phyloP scores from a whole-genome alignment of 805 yeast species.

The Pichia sporocuriosa region DNA sequence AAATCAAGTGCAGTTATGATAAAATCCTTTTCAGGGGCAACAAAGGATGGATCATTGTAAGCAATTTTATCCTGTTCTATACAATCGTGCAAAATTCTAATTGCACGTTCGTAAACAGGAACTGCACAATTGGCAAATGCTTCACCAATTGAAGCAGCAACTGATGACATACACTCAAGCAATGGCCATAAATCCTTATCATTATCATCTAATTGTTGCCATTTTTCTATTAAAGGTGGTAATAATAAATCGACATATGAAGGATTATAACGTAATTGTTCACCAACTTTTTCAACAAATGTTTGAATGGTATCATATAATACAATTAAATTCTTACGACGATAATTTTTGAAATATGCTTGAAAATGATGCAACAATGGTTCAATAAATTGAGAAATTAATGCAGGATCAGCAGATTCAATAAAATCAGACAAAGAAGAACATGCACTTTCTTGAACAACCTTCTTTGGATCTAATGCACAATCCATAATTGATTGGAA shows the following conservation, averaged over 20 bases:
- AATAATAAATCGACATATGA: conserved; percentile 54
- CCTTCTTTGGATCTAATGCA: conserved; percentile 75
- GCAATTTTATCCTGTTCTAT: conserved; percentile 60
- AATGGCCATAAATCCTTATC: conserved; percentile 89
- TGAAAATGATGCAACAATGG: conserved; percentile 66
- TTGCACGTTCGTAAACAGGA: conserved; percentile 75
- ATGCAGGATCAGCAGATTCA: conserved; percentile 60
- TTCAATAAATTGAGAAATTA: conserved; percentile 56
- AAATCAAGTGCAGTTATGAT: conserved; percentile 83
- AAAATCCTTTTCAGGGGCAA: conserved; percentile 84
- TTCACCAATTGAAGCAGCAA: conserved; percentile 82
- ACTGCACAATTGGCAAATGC: conserved; percentile 83
- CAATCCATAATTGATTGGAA: conserved; percentile 69
- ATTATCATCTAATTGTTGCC: conserved; percentile 69
- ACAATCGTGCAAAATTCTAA: conserved; percentile 60
- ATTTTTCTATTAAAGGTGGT: conserved; percentile 76
- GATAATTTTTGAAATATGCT: conserved; percentile 69
- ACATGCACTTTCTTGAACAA: conserved; percentile 94
- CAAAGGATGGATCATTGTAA: conserved; percentile 56
- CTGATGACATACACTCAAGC: conserved; percentile 85
- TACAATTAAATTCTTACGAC: conserved; percentile 72
- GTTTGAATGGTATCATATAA: conserved; percentile 90
- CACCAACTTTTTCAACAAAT: conserved; percentile 70
- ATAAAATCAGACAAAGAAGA: conserved; percentile 78
- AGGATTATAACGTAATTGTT: conserved; percentile 45